A percentile compares a stretch with the other conserved stretches of the same genome.
These are phyloP conservation scores for Nicotiana attenuata DNA, from an alignment of 257 asterid species.

Conservation along the genomic window DNA sequence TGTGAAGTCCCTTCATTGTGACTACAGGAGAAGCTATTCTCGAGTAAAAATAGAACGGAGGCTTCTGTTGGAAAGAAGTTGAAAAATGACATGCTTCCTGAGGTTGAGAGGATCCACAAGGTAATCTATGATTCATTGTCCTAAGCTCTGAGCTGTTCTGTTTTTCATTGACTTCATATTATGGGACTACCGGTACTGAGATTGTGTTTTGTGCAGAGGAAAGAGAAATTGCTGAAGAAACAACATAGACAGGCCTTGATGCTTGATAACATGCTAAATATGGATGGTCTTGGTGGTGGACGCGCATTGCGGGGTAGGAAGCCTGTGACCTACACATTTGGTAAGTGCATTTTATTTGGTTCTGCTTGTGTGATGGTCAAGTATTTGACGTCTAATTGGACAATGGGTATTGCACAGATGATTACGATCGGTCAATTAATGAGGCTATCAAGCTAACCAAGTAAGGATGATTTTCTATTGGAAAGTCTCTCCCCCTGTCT, in stretches of 20 bases:
- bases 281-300: slow-evolving; percentile 72
- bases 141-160: neutral
- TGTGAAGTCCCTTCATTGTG: slow-evolving; percentile 11
- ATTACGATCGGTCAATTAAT: slow-evolving; percentile 82
- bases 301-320: slow-evolving; percentile 94
- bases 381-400: slow-evolving; percentile 16
- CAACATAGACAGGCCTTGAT: slow-evolving; percentile 92
- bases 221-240: slow-evolving; percentile 78
- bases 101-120: slow-evolving; percentile 92
- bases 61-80: slow-evolving; percentile 83
- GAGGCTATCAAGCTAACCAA: slow-evolving; percentile 94
- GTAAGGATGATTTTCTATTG: slow-evolving; percentile 34
- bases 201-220: slow-evolving; percentile 48
- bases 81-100: slow-evolving; percentile 81
- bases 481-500: neutral
- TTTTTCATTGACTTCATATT: neutral
- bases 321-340: slow-evolving; percentile 89
- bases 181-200: slow-evolving; percentile 17
- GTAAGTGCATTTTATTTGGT: slow-evolving; percentile 30
- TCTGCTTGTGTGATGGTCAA: neutral
- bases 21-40: slow-evolving; percentile 76
- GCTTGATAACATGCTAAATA: slow-evolving; percentile 70
- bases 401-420: slow-evolving; percentile 55
- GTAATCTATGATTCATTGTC: slow-evolving; percentile 32
- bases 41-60: slow-evolving; percentile 91